Percentiles rank a stretch among this genome's conserved stretches.
Conservation (phyloP, 2,329 filamentous ascomycete genomes). For the Aspergillus uvarum region DNA sequence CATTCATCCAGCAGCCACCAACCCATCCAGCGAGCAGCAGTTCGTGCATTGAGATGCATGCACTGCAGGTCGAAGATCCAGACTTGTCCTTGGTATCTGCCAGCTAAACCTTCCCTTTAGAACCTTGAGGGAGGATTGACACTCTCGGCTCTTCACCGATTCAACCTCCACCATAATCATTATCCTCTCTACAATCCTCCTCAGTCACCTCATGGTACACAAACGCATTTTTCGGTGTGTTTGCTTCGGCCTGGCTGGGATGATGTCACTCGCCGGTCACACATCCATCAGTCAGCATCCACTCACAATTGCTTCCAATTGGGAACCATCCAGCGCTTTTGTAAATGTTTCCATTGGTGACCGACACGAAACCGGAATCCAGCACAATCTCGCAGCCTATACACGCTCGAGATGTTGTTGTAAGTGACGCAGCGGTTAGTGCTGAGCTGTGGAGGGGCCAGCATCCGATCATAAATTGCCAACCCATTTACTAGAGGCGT, state of each 20-base stretch:
- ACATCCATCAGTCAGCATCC: neutral
- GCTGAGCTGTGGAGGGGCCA: neutral
- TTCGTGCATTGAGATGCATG: neutral
- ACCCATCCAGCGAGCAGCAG: neutral
- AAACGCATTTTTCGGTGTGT: neutral
- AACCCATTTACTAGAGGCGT: neutral
- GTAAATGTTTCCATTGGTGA: neutral
- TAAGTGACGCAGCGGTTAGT: neutral
- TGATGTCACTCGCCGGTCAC: neutral
- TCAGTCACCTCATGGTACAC: neutral
- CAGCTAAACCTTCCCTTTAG: neutral
- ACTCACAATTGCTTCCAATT: neutral
- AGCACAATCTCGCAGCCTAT: neutral
- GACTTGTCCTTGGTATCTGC: neutral
- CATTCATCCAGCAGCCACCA: neutral
- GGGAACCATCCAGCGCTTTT: neutral
- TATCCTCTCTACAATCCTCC: too few relatives aligned
- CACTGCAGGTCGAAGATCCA: neutral
- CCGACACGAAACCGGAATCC: neutral
- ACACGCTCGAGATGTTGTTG: neutral
- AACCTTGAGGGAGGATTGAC: too few relatives aligned
- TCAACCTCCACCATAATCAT: too few relatives aligned
- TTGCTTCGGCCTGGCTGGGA: neutral
- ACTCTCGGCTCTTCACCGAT: too few relatives aligned
- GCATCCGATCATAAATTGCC: neutral